phyloP scores from a whole-genome alignment of 164 flowering plant genomes.

The Macadamia integrifolia region DNA sequence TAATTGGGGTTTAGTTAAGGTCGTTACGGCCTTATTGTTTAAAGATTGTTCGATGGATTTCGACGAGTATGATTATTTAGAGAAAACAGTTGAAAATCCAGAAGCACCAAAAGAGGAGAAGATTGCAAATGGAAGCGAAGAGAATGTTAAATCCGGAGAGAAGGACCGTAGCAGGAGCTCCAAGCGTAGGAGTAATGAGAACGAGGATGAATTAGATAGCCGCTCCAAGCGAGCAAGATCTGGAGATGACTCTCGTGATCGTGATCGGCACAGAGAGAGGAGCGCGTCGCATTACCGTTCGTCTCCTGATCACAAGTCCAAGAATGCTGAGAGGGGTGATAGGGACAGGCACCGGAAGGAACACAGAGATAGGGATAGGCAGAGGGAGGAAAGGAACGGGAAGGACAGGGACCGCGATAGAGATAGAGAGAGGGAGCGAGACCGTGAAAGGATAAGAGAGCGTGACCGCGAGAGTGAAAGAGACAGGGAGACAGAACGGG shows the following conservation, averaged over 20 bases:
- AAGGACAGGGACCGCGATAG: constrained; percentile 39
- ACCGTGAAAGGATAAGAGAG: constrained; percentile 20
- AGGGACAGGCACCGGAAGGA: constrained; percentile 45
- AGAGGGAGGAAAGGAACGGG: constrained; percentile 29
- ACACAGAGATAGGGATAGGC: constrained; percentile 30
- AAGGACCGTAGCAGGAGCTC: constrained; percentile 45
- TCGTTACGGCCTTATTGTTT: too few relatives aligned
- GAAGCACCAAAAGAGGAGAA: constrained; percentile 37
- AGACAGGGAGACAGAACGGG: constrained; percentile 43
- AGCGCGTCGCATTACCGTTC: constrained; percentile 40
- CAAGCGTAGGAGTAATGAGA: constrained; percentile 34
- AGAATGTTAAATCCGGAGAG: constrained; percentile 26
- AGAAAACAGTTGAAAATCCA: constrained; percentile 60
- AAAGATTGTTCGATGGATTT: constrained; percentile 45
- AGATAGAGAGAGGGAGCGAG: constrained; percentile 24
- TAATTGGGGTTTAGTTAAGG: too few relatives aligned
- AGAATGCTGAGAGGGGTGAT: constrained; percentile 44
- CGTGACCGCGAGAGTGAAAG: constrained; percentile 32
- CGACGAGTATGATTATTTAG: constrained; percentile 76
- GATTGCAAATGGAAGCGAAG: constrained; percentile 40
- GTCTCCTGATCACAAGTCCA: constrained; percentile 19
- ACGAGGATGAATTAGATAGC: constrained; percentile 30
- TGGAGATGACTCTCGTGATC: constrained; percentile 38
- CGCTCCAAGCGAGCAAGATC: constrained; percentile 37
- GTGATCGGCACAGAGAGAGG: constrained; percentile 36